These are phyloP conservation scores for Phytophthora sp. DNA, from an alignment of 352 stramenopile genomes.

Conservation along the genomic window DNA sequence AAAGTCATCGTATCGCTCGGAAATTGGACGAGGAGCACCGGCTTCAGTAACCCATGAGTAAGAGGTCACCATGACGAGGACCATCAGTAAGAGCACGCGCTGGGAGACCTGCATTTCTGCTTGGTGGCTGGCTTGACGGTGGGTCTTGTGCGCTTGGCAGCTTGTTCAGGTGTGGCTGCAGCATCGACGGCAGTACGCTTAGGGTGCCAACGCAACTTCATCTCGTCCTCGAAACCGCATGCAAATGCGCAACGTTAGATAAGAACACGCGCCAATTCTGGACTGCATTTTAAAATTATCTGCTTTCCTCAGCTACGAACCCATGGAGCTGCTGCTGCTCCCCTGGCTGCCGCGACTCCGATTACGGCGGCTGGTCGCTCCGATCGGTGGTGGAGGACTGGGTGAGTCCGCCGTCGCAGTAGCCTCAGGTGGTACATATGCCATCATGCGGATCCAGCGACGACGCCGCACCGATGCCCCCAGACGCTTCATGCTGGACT, in stretches of 20 bases:
- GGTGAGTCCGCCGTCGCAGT: constrained; percentile 9
- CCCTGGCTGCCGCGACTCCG: constrained; percentile 31
- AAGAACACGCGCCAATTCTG: not conserved
- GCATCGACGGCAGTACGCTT: no score
- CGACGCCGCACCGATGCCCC: constrained; percentile 76
- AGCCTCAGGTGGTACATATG: constrained; percentile 63
- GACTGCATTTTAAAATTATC: constrained; percentile 27
- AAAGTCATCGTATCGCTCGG: constrained; percentile 17
- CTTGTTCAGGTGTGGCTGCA: no score
- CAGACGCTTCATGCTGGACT: constrained; percentile 79
- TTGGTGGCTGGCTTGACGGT: constrained; percentile 4
- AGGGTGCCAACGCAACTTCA: no score
- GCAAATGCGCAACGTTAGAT: not conserved
- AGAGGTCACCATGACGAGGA: constrained; percentile 9
- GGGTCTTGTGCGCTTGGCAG: not conserved
- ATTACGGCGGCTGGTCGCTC: constrained; percentile 9
- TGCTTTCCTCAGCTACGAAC: constrained; percentile 14
- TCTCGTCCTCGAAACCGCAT: constrained; percentile 12
- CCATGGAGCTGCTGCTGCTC: constrained; percentile 38
- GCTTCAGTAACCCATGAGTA: constrained; percentile 8
- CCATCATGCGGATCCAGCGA: constrained; percentile 90
- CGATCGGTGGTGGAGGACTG: constrained; percentile 1
- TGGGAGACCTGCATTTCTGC: constrained; percentile 20
- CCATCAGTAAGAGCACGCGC: constrained; percentile 21
- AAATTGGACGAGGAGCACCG: constrained; percentile 5